These are phyloP conservation scores for Brachypodium distachyon DNA, from an alignment of 202 grass and related monocot genomes.

Conservation along the genomic window DNA sequence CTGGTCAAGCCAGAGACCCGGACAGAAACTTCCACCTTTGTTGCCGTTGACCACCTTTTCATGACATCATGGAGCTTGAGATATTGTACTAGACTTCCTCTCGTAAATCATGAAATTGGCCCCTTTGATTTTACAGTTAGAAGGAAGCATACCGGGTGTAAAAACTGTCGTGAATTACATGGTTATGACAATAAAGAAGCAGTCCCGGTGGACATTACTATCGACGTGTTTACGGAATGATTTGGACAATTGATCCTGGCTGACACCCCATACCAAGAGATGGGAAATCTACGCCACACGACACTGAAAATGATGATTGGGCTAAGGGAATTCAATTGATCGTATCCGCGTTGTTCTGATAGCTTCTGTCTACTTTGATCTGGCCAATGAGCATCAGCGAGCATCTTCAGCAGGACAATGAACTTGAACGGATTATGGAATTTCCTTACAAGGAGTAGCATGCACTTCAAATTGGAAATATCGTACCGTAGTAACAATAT, in stretches of 20 bases:
- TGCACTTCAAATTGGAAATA: neutral
- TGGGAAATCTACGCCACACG: neutral
- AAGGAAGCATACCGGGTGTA: neutral
- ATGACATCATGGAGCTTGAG: neutral
- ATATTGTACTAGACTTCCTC: neutral
- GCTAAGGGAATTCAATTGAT: neutral
- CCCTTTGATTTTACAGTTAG: neutral
- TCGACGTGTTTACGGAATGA: neutral
- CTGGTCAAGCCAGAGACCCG: neutral
- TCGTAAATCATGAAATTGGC: neutral
- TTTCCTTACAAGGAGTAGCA: neutral
- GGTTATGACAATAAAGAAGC: neutral
- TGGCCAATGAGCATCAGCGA: neutral
- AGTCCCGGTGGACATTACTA: neutral
- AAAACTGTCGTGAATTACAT: neutral
- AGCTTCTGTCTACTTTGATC: neutral
- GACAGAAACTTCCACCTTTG: neutral
- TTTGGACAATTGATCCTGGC: neutral
- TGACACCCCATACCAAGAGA: neutral
- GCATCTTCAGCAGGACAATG: neutral
- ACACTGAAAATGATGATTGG: neutral
- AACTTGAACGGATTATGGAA: neutral
- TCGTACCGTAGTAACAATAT: neutral
- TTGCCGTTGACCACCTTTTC: neutral
- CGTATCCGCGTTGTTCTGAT: neutral